Evolutionary conservation across 306 rosid genomes (phyloP).

Genomic region (Crotalaria pallida): DNA sequence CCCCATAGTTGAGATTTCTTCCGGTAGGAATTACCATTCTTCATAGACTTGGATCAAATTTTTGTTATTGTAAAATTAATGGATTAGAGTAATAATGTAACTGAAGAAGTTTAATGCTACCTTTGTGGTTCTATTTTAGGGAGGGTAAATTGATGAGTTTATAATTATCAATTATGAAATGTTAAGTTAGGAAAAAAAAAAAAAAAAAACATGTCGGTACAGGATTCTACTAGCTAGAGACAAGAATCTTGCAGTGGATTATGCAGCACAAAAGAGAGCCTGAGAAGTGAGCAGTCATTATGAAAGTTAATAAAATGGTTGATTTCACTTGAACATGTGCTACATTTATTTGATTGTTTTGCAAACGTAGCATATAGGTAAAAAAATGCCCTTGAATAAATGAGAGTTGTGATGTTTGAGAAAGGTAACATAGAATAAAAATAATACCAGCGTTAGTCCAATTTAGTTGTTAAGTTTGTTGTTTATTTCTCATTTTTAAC

Average conservation of each 20-base stretch:
- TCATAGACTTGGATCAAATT: background rate
- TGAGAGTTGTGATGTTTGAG: background rate
- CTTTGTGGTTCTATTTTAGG: background rate
- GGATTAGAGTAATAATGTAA: background rate
- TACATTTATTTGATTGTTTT: background rate
- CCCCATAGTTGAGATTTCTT: too few species aligned
- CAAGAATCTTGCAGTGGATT: background rate
- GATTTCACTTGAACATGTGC: background rate
- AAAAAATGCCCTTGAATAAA: background rate
- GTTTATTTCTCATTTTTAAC: background rate
- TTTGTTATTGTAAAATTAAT: background rate
- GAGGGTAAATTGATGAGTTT: background rate
- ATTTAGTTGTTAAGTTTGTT: background rate
- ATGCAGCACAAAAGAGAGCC: background rate
- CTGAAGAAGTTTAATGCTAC: background rate
- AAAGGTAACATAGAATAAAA: background rate
- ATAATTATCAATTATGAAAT: background rate
- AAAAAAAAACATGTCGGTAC: background rate
- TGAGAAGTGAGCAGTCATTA: constrained; percentile 7
- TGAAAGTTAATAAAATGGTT: background rate
- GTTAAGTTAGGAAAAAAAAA: background rate
- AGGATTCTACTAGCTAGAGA: background rate
- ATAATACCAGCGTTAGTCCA: background rate
- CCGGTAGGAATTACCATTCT: too few species aligned
- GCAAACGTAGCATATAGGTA: background rate